These are phyloP conservation scores for Diaporthe velutina DNA, from an alignment of 2,329 filamentous ascomycete species.

Conservation along the genomic window DNA sequence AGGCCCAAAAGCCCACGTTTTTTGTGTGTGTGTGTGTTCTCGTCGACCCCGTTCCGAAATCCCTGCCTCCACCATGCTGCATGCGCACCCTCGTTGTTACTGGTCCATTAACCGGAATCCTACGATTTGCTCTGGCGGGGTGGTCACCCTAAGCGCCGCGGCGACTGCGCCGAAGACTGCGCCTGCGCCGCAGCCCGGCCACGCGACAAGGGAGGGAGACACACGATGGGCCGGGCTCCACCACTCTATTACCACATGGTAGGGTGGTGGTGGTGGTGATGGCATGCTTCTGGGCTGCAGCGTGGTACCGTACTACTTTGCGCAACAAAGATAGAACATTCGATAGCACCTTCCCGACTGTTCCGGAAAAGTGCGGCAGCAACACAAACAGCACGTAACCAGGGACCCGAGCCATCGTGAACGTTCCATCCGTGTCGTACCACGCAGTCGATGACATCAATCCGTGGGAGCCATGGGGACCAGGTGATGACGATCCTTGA, in stretches of 20 bases:
- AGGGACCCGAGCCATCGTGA: no score
- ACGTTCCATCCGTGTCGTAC: no score
- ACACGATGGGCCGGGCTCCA: background rate
- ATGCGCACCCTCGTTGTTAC: background rate
- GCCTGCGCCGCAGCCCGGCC: constrained; percentile 30
- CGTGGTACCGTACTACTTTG: background rate
- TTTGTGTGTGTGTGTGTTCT: no score
- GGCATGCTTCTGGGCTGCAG: background rate
- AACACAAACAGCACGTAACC: background rate
- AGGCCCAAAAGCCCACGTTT: constrained; percentile 4
- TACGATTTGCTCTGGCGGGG: background rate
- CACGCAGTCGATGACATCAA: background rate
- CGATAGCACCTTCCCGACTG: background rate
- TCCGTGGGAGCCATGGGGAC: background rate
- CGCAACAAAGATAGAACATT: constrained; percentile 20
- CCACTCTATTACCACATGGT: constrained; percentile 7
- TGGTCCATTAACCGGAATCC: background rate
- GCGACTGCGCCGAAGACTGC: constrained; percentile 26
- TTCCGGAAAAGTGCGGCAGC: background rate
- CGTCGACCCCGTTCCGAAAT: background rate
- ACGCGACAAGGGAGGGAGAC: background rate
- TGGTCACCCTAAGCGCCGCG: background rate
- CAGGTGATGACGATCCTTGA: background rate
- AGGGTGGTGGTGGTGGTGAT: background rate
- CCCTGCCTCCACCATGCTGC: background rate